Evolutionary conservation across 768 basidiomycete species (phyloP).

Genomic region (Coprinopsis strossmayeri): DNA sequence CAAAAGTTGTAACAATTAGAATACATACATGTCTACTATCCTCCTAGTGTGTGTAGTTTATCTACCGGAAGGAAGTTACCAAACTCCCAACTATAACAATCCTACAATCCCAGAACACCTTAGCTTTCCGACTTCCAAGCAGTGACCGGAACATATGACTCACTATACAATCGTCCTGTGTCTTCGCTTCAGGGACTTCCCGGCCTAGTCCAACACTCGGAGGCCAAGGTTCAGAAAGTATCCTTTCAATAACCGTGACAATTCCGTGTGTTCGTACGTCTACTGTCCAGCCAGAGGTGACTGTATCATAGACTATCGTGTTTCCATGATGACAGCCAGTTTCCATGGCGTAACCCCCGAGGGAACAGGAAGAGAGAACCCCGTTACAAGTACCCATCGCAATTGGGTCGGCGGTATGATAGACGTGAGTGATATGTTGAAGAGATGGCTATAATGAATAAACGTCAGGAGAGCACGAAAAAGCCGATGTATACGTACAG

Average conservation of each 20-base stretch:
- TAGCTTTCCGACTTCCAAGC: not conserved
- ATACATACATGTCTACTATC: conserved; percentile 1
- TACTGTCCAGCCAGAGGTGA: conserved; percentile 80
- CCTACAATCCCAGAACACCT: conserved; percentile 28
- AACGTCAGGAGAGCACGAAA: not conserved
- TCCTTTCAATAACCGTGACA: conserved; percentile 65
- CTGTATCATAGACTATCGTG: conserved; percentile 88
- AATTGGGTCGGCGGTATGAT: conserved; percentile 93
- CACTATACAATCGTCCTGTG: conserved; percentile 69
- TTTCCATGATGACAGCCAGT: conserved; percentile 84
- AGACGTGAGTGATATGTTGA: conserved; percentile 83
- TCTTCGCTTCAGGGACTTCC: conserved; percentile 50
- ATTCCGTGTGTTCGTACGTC: conserved; percentile 80
- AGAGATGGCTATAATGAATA: conserved; percentile 49
- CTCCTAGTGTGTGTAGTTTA: not conserved
- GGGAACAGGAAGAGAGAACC: conserved; percentile 69
- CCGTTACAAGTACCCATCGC: conserved; percentile 88
- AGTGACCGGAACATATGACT: conserved; percentile 19
- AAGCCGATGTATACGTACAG: conserved; percentile 38
- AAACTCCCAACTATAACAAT: conserved; percentile 70
- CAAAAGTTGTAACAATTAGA: not conserved
- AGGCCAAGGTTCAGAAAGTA: conserved; percentile 68
- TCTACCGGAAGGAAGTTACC: conserved; percentile 28
- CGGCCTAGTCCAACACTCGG: conserved; percentile 53
- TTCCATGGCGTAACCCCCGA: conserved; percentile 89